Base-by-base conservation (phyloP, 805 yeast genomes). In the Starmerella geochares region DNA sequence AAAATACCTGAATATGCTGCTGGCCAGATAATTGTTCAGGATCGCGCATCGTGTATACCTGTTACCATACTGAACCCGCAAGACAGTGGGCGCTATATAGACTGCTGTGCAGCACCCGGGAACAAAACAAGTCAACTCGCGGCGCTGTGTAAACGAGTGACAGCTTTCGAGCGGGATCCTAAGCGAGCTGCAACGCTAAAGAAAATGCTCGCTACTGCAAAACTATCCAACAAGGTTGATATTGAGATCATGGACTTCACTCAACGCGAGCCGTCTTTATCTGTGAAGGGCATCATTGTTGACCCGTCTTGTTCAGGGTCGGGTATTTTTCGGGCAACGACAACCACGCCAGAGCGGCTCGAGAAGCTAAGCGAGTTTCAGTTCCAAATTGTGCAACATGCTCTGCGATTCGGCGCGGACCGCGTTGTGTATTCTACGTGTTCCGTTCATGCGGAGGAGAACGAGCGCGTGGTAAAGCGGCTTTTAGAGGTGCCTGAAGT, bases 281-380 rank as follows among this genome's bases (percentile, higher is more conserved):
- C 76, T 16, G 83, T 86, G 4, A 80, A 86, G 0, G 95, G 94
- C 0, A 68, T 92, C 37, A 72, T 92, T 2, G 94, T 92, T 2
- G 99, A 92, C 65, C 99, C 99, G 0, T 86, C 96, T 3, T 92
- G 99, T 65, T 86, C 96, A 21, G 99, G 99, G 0, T 83, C 94
- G 42, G 99, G 99, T 3, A 92, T 92, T 37, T 90, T 90, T 69
- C 71, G 71, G 36, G 66, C 62, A 4, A 60, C 72, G 3, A 55
- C 52, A 3, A 53, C 48, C 4, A 56, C 55, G 9, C 53, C 55
- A 0, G 76, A 76, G 54, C 69, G 96, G 61, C 70, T 94, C 43
- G 72, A 74, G 20, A 85, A 81, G 59, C 71, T 92, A 42, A 77
- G 95, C 0, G 80, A 83, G 28, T 92, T 92, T 70, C 99, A 92